A percentile compares a stretch with the other conserved stretches of the same genome.
Conservation (phyloP, 306 rosid genomes). For the Styphnolobium japonicum region DNA sequence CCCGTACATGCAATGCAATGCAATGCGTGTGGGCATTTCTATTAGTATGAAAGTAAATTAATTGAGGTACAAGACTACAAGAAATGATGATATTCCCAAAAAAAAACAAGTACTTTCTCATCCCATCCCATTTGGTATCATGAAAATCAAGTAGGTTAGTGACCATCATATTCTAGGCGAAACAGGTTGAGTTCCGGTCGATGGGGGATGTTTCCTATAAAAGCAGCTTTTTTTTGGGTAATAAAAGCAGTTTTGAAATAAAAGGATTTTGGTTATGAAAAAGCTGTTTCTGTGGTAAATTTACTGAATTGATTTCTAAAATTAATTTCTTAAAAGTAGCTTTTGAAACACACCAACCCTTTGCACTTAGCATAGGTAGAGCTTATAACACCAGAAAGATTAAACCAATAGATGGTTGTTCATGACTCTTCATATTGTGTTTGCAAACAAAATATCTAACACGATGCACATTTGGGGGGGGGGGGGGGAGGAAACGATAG, state of each 20-base stretch:
- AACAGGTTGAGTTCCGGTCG: too few species aligned
- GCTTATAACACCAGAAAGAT: neutral
- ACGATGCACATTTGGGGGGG: constrained; percentile 5
- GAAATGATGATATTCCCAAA: neutral
- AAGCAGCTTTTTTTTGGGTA: too few species aligned
- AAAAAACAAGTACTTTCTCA: neutral
- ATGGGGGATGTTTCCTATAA: too few species aligned
- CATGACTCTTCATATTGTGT: neutral
- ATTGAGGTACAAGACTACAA: too few species aligned
- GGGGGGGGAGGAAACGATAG: constrained; percentile 26
- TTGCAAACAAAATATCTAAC: neutral
- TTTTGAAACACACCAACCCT: too few species aligned
- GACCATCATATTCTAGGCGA: neutral
- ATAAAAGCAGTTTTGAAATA: too few species aligned
- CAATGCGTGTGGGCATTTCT: too few species aligned
- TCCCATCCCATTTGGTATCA: neutral
- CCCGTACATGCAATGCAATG: too few species aligned
- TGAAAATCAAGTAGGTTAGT: neutral
- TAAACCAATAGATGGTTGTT: neutral
- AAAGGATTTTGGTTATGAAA: too few species aligned
- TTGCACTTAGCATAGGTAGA: neutral
- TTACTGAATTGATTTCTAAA: too few species aligned
- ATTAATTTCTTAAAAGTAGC: too few species aligned
- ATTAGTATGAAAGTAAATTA: neutral
- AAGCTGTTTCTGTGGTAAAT: too few species aligned